Percentiles rank a stretch among this genome's conserved stretches.
Evolutionary conservation across 805 yeast genomes (phyloP).

Genomic region (Grigorovia yakushimaensis): DNA sequence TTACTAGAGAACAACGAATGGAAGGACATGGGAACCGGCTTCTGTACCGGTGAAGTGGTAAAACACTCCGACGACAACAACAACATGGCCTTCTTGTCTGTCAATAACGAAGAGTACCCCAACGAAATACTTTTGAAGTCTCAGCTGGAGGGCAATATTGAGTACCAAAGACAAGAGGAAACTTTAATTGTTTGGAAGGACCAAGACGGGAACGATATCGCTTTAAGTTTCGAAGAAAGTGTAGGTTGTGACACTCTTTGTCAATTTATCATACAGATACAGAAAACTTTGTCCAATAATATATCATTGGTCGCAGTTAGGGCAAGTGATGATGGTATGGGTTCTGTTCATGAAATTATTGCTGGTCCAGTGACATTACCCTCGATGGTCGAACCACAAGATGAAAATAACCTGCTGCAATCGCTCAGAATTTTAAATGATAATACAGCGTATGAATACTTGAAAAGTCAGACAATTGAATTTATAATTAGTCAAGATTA

Average conservation of each 20-base stretch:
- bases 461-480: slow-evolving; percentile 49
- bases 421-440: slow-evolving; percentile 50
- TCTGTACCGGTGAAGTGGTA: slow-evolving; percentile 59
- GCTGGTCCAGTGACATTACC: slow-evolving; percentile 77
- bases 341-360: slow-evolving; percentile 58
- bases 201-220: slow-evolving; percentile 55
- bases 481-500: slow-evolving; percentile 47
- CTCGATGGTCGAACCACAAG: slow-evolving; percentile 37
- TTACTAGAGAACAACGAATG: slow-evolving; percentile 71
- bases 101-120: slow-evolving; percentile 57
- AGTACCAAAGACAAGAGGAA: slow-evolving; percentile 89
- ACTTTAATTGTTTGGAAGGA: slow-evolving; percentile 94
- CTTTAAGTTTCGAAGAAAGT: slow-evolving; percentile 84
- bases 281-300: slow-evolving; percentile 48
- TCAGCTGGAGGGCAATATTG: slow-evolving; percentile 60
- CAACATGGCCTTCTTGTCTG: slow-evolving; percentile 50
- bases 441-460: slow-evolving; percentile 48
- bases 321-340: slow-evolving; percentile 38
- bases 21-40: slow-evolving; percentile 91
- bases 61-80: background rate
- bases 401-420: slow-evolving; percentile 37
- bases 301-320: slow-evolving; percentile 67
- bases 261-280: slow-evolving; percentile 65
- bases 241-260: slow-evolving; percentile 81
- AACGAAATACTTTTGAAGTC: slow-evolving; percentile 53